Evolutionary conservation across 1,139 yeast genomes (phyloP), one percentile per base, ranked within the genome.

Genomic region (Geotrichum restrictum): DNA sequence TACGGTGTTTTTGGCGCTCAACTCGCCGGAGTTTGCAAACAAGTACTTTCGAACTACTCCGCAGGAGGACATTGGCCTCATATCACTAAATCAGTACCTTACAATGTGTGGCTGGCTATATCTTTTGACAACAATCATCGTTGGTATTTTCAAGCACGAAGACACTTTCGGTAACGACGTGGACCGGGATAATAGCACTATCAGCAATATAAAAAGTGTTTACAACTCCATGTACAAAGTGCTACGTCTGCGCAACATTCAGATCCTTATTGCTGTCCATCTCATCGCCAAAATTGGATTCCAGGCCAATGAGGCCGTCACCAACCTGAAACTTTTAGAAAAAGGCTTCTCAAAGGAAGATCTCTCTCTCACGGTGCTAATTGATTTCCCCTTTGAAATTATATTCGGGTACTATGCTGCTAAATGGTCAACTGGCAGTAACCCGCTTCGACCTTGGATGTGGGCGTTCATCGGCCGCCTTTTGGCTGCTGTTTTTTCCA

Each of bases 361-460:
- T 67, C 75, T 93, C 45, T 95, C 98, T 1, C 80, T 93, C n/a
- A 88, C 97, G 0, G 98, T 93, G 0, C 72, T 93, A 51, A 87
- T 94, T 49, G 97, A 93, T 67, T 93, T 93, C 69, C 99, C 99
- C 6, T 89, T 93, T 69, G 98, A 94, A 68, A 85, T 93, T 68
- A 71, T 93, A 2, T 91, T 93, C 70, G 98, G 98, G 0, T 93
- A 89, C 67, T 91, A 89, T 63, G 96, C 96, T 1, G 98, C 96
- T 3, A 81, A 89, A 62, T 89, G 97, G 97, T 87, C 96, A 0
- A 78, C 83, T 0, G 93, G 94, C 0, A 73, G 76, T 45, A 70
- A 77, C 21, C 78, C 96, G 0, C 74, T 93, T 52, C 77, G 77
- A 45, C 98, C 98, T 0, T 93, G 98, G 98, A 68, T 91, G 61